Base-by-base conservation (phyloP, 495 filamentous ascomycete species). In the Collariella sp. region DNA sequence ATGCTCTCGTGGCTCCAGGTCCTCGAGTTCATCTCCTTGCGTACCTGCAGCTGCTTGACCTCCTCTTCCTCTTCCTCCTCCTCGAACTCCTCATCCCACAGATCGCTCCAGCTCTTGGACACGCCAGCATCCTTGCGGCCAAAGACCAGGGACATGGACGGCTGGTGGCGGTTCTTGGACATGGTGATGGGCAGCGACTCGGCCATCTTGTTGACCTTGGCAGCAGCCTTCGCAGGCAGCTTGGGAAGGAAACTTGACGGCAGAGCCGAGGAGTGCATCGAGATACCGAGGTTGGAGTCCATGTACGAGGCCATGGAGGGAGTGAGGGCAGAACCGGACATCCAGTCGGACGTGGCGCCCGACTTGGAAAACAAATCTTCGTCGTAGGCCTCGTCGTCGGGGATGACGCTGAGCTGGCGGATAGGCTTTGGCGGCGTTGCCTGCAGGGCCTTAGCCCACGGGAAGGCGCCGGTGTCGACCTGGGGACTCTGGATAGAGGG, bases 21-120 rank as follows among this genome's bases (percentile, higher is more conserved):
- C 54, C 86, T 79, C 65, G 83, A 83, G 66, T 89, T 89, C 67
- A 86, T 77, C 69, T 85, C 82, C 63, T 84, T 84, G 34, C 85
- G 77, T 52, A 77, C 68, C 58, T 83, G 72, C 46, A 86, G 50
- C 15, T 77, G 77, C 44, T 80, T 77, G 52, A 82, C 77, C 41
- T 79, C 77, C 43, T 77, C 69, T 43, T 79, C 77, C 40, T 78
- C 70, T 46, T 72, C 70, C 19, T 59, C 59, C 59, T 93, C 84
- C 59, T 86, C 83, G 24, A 76, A 79, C 49, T 96, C 90, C 68
- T 96, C 90, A 52, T 96, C 90, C 84, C 87, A 96, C 59, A 96
- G 76, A 70, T 96, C 90, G 61, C 89, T 93, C 90, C 90, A 96
- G 76, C 90, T 96, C 82, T 96, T 95, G 24, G 90, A 93, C 11